Evolutionary conservation across 2,329 filamentous ascomycete genomes (phyloP), one percentile per base, ranked within the genome.

Genomic region (Chrysosporium queenslandicum): DNA sequence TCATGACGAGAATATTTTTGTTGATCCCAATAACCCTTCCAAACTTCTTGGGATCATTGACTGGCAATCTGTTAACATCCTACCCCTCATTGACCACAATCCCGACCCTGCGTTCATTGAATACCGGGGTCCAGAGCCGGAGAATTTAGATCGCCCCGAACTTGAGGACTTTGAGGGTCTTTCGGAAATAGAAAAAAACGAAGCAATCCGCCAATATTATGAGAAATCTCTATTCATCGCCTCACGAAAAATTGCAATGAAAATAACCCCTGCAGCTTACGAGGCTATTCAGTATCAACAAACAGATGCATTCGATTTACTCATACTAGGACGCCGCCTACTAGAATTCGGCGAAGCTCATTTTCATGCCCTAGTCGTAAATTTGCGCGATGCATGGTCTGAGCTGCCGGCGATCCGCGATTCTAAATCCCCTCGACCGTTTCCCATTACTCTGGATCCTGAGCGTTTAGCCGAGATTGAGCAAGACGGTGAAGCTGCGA

Each of bases 1-100:
- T 21, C 60, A 65, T 45, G 56, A 58, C 55, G 60, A 64, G 37
- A 66, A 65, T 54, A 54, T 67, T 47, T 67, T 66, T 32, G 58
- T 66, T 34, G 64, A 67, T 54, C 62, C 60, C 12, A 39, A 49
- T 18, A 57, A 64, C 8, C 40, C 29, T 20, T 56, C 53, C 53
- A 60, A 51, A 7, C 61, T 66, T 20, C 58, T 60, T 11, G 60
- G 60, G 11, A 64, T 66, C 7, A 65, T 66, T 25, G 63, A 66
- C 56, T 66, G 62, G 64, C 61, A 66, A 51, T 62, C 62, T 29
- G 58, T 55, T 25, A 59, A 64, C 18, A 50, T 65, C 50, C 58
- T 58, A 1, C 63, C 63, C 1, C 59, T 65, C 18, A 58, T 64
- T 50, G 59, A 60, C 49, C 61, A 65, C 2, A 57, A 58, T 46